Evolutionary conservation across 352 stramenopile species (phyloP).

Genomic region (Phytophthora podocarpi): DNA sequence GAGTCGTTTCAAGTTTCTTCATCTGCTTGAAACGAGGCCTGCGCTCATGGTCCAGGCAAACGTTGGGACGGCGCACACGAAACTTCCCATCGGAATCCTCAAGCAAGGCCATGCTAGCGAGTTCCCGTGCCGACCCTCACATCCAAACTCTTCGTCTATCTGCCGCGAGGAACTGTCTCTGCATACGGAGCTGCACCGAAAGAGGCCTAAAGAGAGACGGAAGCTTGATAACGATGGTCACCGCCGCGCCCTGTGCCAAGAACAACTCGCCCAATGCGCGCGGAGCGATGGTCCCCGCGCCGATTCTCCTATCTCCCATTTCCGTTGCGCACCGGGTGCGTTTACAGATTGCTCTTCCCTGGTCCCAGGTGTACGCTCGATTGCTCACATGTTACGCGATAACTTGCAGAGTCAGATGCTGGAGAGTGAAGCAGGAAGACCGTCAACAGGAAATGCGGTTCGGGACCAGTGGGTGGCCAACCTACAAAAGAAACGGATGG

Average conservation of each 20-base stretch:
- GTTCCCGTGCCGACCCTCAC: slow-evolving; percentile 22
- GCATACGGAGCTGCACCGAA: slow-evolving; percentile 17
- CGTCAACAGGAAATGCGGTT: slow-evolving; percentile 60
- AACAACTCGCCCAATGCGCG: slow-evolving; percentile 32
- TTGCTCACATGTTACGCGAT: slow-evolving; percentile 14
- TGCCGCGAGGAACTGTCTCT: slow-evolving; percentile 10
- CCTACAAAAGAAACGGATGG: slow-evolving; percentile 77
- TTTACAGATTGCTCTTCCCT: neutral
- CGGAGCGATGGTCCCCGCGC: slow-evolving; percentile 14
- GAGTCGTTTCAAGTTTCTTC: slow-evolving; percentile 39
- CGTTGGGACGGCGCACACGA: slow-evolving; percentile 31
- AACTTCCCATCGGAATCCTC: slow-evolving; percentile 43
- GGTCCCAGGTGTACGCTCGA: neutral
- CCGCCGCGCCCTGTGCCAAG: slow-evolving; percentile 26
- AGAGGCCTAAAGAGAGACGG: slow-evolving; percentile 11
- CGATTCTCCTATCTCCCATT: slow-evolving; percentile 57
- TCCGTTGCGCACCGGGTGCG: slow-evolving; percentile 55
- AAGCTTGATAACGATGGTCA: slow-evolving; percentile 34
- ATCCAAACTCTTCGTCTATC: slow-evolving; percentile 42
- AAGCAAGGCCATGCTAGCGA: slow-evolving; percentile 7
- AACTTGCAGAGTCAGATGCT: slow-evolving; percentile 36
- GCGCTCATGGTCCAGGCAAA: slow-evolving; percentile 23
- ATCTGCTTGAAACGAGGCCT: slow-evolving; percentile 31
- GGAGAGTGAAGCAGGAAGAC: slow-evolving; percentile 17
- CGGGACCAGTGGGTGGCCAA: slow-evolving; percentile 87